phyloP scores from a whole-genome alignment of 495 filamentous ascomycete species.

The Penicillium fimorum region DNA sequence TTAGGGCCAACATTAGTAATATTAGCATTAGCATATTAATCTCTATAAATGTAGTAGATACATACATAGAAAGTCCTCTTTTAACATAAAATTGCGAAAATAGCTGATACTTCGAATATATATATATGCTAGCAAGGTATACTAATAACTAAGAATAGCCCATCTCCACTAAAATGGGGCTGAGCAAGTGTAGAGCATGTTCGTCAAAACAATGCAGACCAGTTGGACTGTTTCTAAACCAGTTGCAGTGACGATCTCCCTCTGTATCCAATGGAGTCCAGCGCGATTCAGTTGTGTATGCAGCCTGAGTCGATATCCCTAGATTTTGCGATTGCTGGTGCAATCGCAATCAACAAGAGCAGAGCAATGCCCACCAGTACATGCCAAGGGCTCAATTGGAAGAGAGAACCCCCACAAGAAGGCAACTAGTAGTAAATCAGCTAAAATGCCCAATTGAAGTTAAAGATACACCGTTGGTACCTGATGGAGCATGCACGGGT shows the following conservation, averaged over 20 bases:
- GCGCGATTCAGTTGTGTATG: background rate
- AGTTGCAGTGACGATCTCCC: background rate
- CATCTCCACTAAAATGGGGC: background rate
- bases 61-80: background rate
- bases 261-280: background rate
- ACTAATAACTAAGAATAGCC: background rate
- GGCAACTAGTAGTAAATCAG: background rate
- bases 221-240: background rate
- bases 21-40: no score
- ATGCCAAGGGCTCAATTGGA: background rate
- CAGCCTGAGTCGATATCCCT: background rate
- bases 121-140: background rate
- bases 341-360: background rate
- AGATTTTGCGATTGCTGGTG: background rate
- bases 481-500: background rate
- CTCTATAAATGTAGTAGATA: background rate
- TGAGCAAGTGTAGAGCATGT: background rate
- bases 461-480: background rate
- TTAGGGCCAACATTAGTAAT: background rate
- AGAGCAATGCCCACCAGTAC: background rate
- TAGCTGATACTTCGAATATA: background rate
- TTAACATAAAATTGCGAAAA: background rate
- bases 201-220: background rate
- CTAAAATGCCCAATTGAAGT: background rate
- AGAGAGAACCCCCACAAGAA: background rate